These are phyloP conservation scores for Ceratobasidium sp. DNA, from an alignment of 1,284 basidiomycete species.

Conservation along the genomic window DNA sequence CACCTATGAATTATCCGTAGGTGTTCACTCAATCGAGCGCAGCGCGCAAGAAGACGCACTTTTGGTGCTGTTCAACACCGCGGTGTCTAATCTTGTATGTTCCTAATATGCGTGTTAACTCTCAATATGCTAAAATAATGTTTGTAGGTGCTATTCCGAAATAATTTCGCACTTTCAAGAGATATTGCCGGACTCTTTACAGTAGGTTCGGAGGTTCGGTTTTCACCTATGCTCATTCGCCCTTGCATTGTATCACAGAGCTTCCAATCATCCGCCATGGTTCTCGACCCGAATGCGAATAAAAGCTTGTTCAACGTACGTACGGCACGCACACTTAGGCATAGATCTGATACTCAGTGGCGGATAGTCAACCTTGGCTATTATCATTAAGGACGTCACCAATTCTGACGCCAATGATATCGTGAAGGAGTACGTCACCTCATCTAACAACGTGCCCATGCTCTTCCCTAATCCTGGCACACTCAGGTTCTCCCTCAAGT, in stretches of 20 bases:
- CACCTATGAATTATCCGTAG: constrained; percentile 53
- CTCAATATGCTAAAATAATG: background rate
- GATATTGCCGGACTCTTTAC: constrained; percentile 65
- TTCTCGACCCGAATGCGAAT: constrained; percentile 68
- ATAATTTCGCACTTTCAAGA: constrained; percentile 47
- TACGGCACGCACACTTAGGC: constrained; percentile 44
- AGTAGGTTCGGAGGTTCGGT: constrained; percentile 10
- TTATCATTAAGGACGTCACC: constrained; percentile 75
- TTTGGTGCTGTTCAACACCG: constrained; percentile 70
- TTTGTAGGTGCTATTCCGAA: constrained; percentile 61
- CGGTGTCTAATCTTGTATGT: constrained; percentile 63
- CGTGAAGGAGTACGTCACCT: constrained; percentile 54
- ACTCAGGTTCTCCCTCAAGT: constrained; percentile 64
- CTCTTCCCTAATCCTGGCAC: too few relatives aligned
- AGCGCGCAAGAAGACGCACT: constrained; percentile 71
- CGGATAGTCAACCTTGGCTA: constrained; percentile 62
- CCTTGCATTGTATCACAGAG: constrained; percentile 57
- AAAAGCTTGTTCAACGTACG: constrained; percentile 62
- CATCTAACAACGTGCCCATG: too few relatives aligned
- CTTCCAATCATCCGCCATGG: constrained; percentile 69
- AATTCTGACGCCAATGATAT: constrained; percentile 68
- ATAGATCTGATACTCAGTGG: constrained; percentile 54
- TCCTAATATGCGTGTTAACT: too few relatives aligned
- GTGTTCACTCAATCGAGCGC: constrained; percentile 70
- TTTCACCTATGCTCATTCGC: background rate